Base-by-base conservation (phyloP, 139 green algal species). In the Microglena sp. region DNA sequence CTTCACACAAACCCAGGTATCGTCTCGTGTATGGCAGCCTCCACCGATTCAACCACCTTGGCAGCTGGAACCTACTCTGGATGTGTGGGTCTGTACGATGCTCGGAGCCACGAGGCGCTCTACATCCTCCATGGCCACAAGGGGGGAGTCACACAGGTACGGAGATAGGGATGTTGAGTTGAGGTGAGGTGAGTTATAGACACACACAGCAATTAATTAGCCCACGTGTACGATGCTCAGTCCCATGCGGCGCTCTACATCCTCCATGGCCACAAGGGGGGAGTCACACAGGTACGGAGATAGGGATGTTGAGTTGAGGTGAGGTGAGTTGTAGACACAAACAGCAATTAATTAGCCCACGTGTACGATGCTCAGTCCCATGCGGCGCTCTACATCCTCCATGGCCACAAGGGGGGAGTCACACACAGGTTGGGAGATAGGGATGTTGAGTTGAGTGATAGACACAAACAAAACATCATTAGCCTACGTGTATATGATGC, bases 41-140 rank as follows among this genome's bases (percentile, higher is more conserved):
- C 71, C 66, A 76, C 84, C 0, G 74, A 79, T 15, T 50, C 78
- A 31, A 40, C 45, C 35, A 45, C 93, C 40, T 40, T 95, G 45
- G 90, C 88, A 4, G 83, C 82, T 0, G 90, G 90, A 53, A 82
- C 85, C 32, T 97, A 95, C 69, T 73, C 69, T 2, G 75, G 83
- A 2, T 70, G 43, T 7, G 71, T 86, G 2, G 83, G 77, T 22
- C 33, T 94, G 11, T 94, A 81, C 62, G 82, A 89, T 50, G 60
- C 68, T 0, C 43, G 69, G 30, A 83, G 62, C 2, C 56, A 57
- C 5, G 81, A 88, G 69, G 62, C 80, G 33, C 63, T 86, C 33
- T 72, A 77, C n/a, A 56, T 90, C 44, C 75, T 96, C 40, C 63
- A 82, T 21, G 86, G 90, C 18, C 90, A 92, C 63, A 67, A 34